Base-by-base conservation (phyloP, 805 yeast genomes). In the Sugiyamaella smithiae region DNA sequence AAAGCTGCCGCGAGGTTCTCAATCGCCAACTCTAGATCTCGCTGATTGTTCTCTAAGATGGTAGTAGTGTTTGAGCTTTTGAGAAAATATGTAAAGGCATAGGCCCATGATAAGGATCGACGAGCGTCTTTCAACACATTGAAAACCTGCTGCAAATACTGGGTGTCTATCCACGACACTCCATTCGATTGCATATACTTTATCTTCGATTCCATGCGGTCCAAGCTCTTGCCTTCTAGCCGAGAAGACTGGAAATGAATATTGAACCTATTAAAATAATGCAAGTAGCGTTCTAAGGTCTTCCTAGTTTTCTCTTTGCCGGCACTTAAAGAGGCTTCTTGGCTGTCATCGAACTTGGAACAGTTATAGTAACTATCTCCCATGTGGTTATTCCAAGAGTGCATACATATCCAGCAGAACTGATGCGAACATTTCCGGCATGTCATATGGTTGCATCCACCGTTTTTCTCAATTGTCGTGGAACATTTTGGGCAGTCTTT, bases 361-460 rank as follows among this genome's bases (percentile, higher is more conserved):
- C 98, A 91, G 50, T 80, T 78, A 65, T 80, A 89, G 67, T 72
- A 80, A 37, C 72, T 69, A 24, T 74, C 71, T 2, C 80, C 81
- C 19, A 7, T 11, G 67, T 91, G 98, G 12, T 67, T 67, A 0
- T 63, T 59, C 99, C 99, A 91, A 28, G 72, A 76, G 2, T 82
- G 82, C 53, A 79, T 64, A 66, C 99, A 93, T 33, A 90, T 81
- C 99, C 99, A 93, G 66, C 99, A 93, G 62, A 89, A 93, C 63
- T 90, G 87, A 63, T 78, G 67, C 9, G 65, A 62, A 65, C 99
- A 93, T 50, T 80, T 82, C 2, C 78, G 72, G 65, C 99, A 93
- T 1, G 81, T 76, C 96, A 93, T 91, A 67, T 93, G 99, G 67
- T 91, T 91, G 68, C 99, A 93, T 0, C 99, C 99, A 19, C 97